Evolutionary conservation across 2,329 filamentous ascomycete genomes (phyloP).

Genomic region (Hyphodiscus sp.): DNA sequence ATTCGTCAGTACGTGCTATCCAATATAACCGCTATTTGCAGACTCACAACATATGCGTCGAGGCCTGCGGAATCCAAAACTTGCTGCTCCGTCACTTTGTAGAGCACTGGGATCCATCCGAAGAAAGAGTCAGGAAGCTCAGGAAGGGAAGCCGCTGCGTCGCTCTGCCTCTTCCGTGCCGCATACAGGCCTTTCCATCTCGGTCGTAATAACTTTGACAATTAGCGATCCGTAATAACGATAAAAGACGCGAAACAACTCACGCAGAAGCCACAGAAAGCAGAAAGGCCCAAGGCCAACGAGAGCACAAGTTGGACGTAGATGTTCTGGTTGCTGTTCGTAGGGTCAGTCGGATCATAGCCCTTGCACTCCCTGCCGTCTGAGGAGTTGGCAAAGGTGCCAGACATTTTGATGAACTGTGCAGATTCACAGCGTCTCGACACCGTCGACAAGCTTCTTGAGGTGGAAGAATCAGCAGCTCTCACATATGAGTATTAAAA

Average conservation of each 20-base stretch:
- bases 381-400: slow-evolving; percentile 10
- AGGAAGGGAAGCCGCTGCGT: slow-evolving; percentile 57
- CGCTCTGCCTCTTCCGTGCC: slow-evolving; percentile 72
- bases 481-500: background rate
- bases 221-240: slow-evolving; percentile 21
- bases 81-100: slow-evolving; percentile 80
- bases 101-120: slow-evolving; percentile 87
- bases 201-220: slow-evolving; percentile 67
- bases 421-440: background rate
- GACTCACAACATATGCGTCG: slow-evolving; percentile 79
- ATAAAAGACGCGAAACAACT: slow-evolving; percentile 25
- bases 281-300: slow-evolving; percentile 58
- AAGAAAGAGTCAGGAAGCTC: slow-evolving; percentile 77
- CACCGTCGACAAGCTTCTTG: too few species aligned
- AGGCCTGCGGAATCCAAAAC: slow-evolving; percentile 84
- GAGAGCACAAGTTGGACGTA: slow-evolving; percentile 67
- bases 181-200: slow-evolving; percentile 90
- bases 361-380: slow-evolving; percentile 18
- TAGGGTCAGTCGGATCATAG: slow-evolving; percentile 24
- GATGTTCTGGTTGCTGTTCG: slow-evolving; percentile 22
- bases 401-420: slow-evolving; percentile 3
- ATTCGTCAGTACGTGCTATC: slow-evolving; percentile 10
- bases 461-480: background rate
- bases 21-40: background rate
- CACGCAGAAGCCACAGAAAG: slow-evolving; percentile 73